Percentiles rank a stretch among this genome's conserved stretches.
phyloP scores from a whole-genome alignment of 176 grass and related monocot genomes.

The Puya raimondii region DNA sequence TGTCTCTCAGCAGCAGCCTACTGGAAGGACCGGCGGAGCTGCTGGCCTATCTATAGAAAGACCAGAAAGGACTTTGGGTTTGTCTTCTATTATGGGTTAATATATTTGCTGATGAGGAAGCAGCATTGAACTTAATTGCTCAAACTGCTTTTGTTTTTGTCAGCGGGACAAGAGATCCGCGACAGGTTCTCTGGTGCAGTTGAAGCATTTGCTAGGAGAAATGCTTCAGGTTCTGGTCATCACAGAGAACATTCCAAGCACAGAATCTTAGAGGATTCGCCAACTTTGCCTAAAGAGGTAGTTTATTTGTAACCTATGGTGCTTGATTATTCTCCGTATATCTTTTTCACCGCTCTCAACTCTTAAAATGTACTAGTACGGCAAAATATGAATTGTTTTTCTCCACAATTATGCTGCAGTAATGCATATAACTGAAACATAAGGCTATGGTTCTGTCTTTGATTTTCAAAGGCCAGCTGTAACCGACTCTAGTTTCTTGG shows the following conservation, averaged over 20 bases:
- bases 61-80: slow-evolving; percentile 64
- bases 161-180: slow-evolving; percentile 1
- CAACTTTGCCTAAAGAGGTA: background rate
- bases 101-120: background rate
- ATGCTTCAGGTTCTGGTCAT: background rate
- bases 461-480: background rate
- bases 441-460: background rate
- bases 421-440: background rate
- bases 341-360: no score
- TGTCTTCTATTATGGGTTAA: slow-evolving; percentile 8
- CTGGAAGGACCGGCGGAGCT: slow-evolving; percentile 36
- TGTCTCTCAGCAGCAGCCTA: slow-evolving; percentile 24
- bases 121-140: background rate
- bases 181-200: slow-evolving; percentile 1
- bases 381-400: no score
- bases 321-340: no score
- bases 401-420: background rate
- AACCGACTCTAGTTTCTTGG: no score
- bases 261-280: background rate
- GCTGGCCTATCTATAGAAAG: slow-evolving; percentile 56
- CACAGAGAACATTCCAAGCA: background rate
- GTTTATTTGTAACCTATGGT: background rate
- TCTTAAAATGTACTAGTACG: no score
- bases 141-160: background rate
- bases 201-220: slow-evolving; percentile 10